Percentiles rank a stretch among this genome's conserved stretches.
Evolutionary conservation across 352 stramenopile genomes (phyloP).

Genomic region (Chloridella minuta): DNA sequence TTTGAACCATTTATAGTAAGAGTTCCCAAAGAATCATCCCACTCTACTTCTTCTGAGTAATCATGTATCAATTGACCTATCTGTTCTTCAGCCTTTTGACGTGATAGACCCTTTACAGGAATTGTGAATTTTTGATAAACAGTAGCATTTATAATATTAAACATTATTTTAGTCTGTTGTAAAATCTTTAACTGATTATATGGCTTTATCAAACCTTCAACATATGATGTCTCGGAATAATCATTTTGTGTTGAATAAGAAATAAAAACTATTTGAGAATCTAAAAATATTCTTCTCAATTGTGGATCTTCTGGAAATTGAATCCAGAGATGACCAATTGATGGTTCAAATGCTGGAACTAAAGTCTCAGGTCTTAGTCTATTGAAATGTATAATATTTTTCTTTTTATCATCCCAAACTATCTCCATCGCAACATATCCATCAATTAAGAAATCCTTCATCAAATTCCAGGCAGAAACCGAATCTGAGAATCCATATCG

Average conservation of each 20-base stretch:
- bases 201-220: background rate
- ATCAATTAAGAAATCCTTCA: constrained; percentile 6
- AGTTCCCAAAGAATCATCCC: background rate
- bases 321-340: constrained; percentile 11
- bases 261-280: constrained; percentile 11
- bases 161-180: constrained; percentile 8
- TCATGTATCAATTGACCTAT: constrained; percentile 7
- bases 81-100: background rate
- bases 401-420: background rate
- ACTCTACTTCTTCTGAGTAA: constrained; percentile 9
- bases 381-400: background rate
- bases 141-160: background rate
- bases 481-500: constrained; percentile 2
- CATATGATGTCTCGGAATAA: background rate
- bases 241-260: background rate
- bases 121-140: background rate
- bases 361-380: background rate
- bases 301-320: constrained; percentile 11
- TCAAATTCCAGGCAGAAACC: constrained; percentile 9
- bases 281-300: background rate
- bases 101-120: background rate
- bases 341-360: background rate
- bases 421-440: constrained; percentile 6
- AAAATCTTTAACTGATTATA: background rate
- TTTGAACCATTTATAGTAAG: background rate